These are phyloP conservation scores for Ochetophila trinervis DNA, from an alignment of 306 rosid species.

Conservation along the genomic window DNA sequence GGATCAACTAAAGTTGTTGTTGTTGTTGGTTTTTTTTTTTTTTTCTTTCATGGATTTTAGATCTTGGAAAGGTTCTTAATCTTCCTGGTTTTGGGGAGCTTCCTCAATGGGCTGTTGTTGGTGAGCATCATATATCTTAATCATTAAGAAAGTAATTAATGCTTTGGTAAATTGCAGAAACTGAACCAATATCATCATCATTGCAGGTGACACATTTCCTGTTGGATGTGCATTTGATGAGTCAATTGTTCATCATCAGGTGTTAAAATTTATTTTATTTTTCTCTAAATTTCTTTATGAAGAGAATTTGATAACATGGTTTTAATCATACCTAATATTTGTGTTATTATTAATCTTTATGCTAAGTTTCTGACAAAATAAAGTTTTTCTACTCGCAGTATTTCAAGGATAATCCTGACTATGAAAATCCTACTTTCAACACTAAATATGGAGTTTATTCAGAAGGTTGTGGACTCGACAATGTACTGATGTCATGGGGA, in stretches of 20 bases:
- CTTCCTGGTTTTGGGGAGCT: slow-evolving; percentile 31
- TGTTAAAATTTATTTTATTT: slow-evolving; percentile 1
- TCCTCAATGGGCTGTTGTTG: slow-evolving; percentile 39
- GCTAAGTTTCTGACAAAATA: neutral
- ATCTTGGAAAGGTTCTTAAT: slow-evolving; percentile 38
- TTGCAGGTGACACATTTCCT: slow-evolving; percentile 31
- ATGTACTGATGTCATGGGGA: slow-evolving; percentile 30
- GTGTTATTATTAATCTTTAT: neutral
- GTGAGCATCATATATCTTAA: slow-evolving; percentile 8
- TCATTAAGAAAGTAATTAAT: neutral
- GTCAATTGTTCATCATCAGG: slow-evolving; percentile 33
- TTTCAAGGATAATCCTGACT: slow-evolving; percentile 26
- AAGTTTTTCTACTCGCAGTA: slow-evolving; percentile 9
- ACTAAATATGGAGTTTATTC: slow-evolving; percentile 26
- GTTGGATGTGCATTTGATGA: slow-evolving; percentile 33
- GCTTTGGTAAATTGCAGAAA: neutral
- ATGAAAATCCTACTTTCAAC: slow-evolving; percentile 20
- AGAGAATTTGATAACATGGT: neutral
- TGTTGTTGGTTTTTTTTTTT: no score
- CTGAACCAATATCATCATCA: neutral
- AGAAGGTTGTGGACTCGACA: slow-evolving; percentile 30
- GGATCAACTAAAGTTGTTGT: neutral
- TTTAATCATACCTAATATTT: neutral
- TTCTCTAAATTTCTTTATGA: neutral
- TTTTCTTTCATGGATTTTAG: slow-evolving; percentile 4